Conservation (phyloP, 2,329 filamentous ascomycete genomes). For the Nigrospora osmanthi region DNA sequence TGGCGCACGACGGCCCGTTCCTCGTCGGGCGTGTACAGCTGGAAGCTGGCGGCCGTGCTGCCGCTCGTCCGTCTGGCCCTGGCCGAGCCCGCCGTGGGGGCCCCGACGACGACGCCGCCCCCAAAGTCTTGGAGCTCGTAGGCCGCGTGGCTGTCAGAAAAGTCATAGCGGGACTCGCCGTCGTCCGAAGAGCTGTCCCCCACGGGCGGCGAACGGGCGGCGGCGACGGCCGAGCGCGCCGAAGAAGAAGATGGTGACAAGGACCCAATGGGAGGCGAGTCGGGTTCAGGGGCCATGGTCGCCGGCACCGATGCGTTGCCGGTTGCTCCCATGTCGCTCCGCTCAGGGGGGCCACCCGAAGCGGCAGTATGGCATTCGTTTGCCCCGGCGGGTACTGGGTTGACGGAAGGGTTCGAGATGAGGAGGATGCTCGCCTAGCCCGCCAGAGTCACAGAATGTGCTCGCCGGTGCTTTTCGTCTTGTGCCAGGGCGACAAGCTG, state of each 20-base stretch:
- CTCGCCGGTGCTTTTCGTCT: no score
- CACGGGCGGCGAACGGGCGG: not conserved
- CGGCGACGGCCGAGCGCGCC: not conserved
- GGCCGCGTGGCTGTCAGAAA: not conserved
- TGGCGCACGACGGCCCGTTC: slow-evolving; percentile 64
- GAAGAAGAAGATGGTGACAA: not conserved
- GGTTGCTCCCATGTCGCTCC: no score
- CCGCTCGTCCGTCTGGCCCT: slow-evolving; percentile 8
- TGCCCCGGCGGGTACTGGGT: no score
- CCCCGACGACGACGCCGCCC: not conserved
- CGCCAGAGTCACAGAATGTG: no score
- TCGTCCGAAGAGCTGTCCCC: not conserved
- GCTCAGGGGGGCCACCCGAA: no score
- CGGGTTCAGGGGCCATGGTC: no score
- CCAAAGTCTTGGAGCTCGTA: slow-evolving; percentile 6
- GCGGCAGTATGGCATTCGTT: no score
- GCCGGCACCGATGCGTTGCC: no score
- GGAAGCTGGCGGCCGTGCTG: slow-evolving; percentile 13
- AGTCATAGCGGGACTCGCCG: not conserved
- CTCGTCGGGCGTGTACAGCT: slow-evolving; percentile 54
- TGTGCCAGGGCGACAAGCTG: no score
- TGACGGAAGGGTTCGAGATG: no score
- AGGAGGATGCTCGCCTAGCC: no score
- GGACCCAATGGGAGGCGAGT: no score
- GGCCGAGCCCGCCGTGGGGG: not conserved